A percentile compares a stretch with the other conserved stretches of the same genome.
phyloP scores from a whole-genome alignment of 176 grass and related monocot genomes.

The Oropetium thomaeum region DNA sequence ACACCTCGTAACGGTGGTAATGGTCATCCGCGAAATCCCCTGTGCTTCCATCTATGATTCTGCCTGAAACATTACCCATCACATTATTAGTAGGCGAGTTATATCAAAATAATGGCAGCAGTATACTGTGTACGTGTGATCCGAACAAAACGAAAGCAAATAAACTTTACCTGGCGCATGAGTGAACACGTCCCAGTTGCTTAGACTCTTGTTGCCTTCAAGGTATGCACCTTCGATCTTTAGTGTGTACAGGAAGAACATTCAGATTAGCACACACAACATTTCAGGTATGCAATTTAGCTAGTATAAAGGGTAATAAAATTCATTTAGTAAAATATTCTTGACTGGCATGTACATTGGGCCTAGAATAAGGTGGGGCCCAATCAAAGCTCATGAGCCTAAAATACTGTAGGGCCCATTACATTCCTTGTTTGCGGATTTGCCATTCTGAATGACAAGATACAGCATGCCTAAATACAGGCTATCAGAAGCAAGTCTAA shows the following conservation, averaged over 20 bases:
- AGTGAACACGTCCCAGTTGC: slow-evolving; percentile 70
- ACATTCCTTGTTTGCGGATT: too few relatives aligned
- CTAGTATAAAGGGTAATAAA: not conserved
- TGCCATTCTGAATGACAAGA: too few relatives aligned
- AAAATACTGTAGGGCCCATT: too few relatives aligned
- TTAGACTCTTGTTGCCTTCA: slow-evolving; percentile 54
- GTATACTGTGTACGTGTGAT: too few relatives aligned
- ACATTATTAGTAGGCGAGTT: too few relatives aligned
- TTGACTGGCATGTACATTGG: too few relatives aligned
- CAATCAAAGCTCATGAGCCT: not conserved
- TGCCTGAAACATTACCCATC: slow-evolving; percentile 34
- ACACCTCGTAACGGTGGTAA: slow-evolving; percentile 53
- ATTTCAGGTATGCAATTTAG: not conserved
- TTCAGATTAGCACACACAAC: not conserved
- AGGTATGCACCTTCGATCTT: slow-evolving; percentile 71
- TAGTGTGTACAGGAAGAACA: not conserved
- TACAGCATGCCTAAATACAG: too few relatives aligned
- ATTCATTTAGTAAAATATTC: too few relatives aligned
- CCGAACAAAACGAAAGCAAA: not conserved
- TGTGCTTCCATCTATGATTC: slow-evolving; percentile 42
- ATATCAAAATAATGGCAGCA: not conserved
- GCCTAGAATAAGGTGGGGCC: not conserved
- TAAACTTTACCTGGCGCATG: slow-evolving; percentile 36
- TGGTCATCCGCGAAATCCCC: slow-evolving; percentile 74
- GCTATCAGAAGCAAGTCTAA: too few relatives aligned